Evolutionary conservation across 805 yeast genomes (phyloP).

Genomic region (Metschnikowia henanensis): DNA sequence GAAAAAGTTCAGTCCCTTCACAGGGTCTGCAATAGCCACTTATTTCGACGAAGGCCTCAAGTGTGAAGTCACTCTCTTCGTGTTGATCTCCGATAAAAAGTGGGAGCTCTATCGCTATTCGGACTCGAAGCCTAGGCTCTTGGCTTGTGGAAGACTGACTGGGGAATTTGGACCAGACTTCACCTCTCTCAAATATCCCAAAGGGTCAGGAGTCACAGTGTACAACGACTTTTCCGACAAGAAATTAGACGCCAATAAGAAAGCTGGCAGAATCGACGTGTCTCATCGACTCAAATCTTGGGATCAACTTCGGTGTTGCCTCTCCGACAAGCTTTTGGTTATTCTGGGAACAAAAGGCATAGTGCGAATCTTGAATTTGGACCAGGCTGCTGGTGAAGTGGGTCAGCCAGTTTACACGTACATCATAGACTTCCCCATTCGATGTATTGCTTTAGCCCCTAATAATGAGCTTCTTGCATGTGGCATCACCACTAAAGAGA

Average conservation of each 20-base stretch:
- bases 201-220: conserved; percentile 26
- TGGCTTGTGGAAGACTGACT: conserved; percentile 66
- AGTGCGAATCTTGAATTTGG: conserved; percentile 61
- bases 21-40: conserved; percentile 32
- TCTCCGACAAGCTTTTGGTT: conserved; percentile 59
- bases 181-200: conserved; percentile 19
- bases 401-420: conserved; percentile 73
- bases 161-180: conserved; percentile 65
- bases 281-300: conserved; percentile 41
- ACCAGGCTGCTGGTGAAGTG: conserved; percentile 15
- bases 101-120: conserved; percentile 71
- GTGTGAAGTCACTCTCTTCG: conserved; percentile 64
- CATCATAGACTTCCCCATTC: conserved; percentile 68
- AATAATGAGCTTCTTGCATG: conserved; percentile 67
- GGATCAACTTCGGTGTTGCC: conserved; percentile 60
- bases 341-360: conserved; percentile 75
- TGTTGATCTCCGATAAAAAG: conserved; percentile 60
- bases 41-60: conserved; percentile 36
- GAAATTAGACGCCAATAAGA: conserved; percentile 11
- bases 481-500: conserved; percentile 80
- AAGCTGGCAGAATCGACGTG: conserved; percentile 18
- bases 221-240: conserved; percentile 27
- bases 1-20: conserved; percentile 29
- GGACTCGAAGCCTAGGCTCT: conserved; percentile 47
- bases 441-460: conserved; percentile 74